These are phyloP conservation scores for Eragrostis nindensis DNA, from an alignment of 176 grass and related monocot genomes.

Conservation along the genomic window DNA sequence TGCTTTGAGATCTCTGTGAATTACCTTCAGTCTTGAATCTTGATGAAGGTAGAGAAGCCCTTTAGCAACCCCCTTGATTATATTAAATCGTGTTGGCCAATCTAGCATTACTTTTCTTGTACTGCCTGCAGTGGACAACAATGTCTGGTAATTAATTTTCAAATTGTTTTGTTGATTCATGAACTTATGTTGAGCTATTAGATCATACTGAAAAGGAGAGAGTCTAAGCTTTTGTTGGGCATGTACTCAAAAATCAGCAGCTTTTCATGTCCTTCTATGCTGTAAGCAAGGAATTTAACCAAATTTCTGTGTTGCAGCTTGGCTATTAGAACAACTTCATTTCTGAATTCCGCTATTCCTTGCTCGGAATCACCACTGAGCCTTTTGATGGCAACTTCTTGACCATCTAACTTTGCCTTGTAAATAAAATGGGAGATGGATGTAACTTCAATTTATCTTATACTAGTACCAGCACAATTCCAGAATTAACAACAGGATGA, in stretches of 20 bases:
- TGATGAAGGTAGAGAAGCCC: constrained; percentile 54
- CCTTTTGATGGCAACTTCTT: constrained; percentile 44
- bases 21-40: constrained; percentile 46
- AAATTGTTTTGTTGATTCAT: too few species aligned
- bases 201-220: constrained; percentile 25
- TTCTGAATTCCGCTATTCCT: constrained; percentile 36
- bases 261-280: constrained; percentile 41
- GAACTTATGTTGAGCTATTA: neutral
- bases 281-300: constrained; percentile 34
- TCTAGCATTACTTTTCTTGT: constrained; percentile 16
- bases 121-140: neutral
- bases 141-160: neutral
- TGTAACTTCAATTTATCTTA: neutral
- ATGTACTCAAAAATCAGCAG: constrained; percentile 39
- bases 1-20: constrained; percentile 40
- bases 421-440: neutral
- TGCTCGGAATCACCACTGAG: constrained; percentile 31
- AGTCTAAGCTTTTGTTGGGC: constrained; percentile 28
- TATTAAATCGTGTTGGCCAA: constrained; percentile 42
- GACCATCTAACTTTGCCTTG: neutral
- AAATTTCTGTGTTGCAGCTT: constrained; percentile 35
- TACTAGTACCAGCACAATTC: too few species aligned
- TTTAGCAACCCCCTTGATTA: constrained; percentile 47
- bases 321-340: constrained; percentile 30
- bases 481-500: neutral